Percentiles rank a stretch among this genome's conserved stretches.
phyloP scores from a whole-genome alignment of 768 basidiomycete species.

The Phylloporus arenicola region DNA sequence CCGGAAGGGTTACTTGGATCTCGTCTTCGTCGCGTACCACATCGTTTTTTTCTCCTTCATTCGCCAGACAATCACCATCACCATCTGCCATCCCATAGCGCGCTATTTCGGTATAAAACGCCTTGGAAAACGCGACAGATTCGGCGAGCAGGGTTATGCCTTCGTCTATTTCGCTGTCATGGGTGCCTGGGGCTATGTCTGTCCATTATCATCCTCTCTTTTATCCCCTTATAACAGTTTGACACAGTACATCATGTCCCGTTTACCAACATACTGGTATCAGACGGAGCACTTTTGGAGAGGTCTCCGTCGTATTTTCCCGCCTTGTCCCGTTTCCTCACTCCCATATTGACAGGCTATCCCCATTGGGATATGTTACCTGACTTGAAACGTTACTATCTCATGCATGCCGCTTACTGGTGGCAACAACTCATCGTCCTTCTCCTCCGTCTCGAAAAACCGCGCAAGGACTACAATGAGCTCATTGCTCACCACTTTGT shows the following conservation, averaged over 20 bases:
- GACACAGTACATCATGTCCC: slow-evolving; percentile 73
- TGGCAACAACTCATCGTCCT: slow-evolving; percentile 87
- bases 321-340: neutral
- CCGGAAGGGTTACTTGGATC: slow-evolving; percentile 67
- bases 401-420: slow-evolving; percentile 94
- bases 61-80: slow-evolving; percentile 67
- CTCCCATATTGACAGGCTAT: slow-evolving; percentile 49
- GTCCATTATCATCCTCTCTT: slow-evolving; percentile 22
- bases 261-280: slow-evolving; percentile 83
- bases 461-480: slow-evolving; percentile 85
- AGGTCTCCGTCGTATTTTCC: slow-evolving; percentile 37
- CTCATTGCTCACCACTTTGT: slow-evolving; percentile 88
- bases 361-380: slow-evolving; percentile 86
- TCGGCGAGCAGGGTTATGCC: slow-evolving; percentile 90
- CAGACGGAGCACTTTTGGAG: slow-evolving; percentile 81
- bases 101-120: slow-evolving; percentile 64
- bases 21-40: slow-evolving; percentile 76
- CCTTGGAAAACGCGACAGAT: slow-evolving; percentile 66
- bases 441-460: slow-evolving; percentile 83
- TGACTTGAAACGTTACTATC: slow-evolving; percentile 85
- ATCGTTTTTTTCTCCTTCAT: slow-evolving; percentile 87
- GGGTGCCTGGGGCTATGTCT: slow-evolving; percentile 72
- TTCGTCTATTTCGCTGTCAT: slow-evolving; percentile 70
- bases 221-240: neutral
- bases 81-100: slow-evolving; percentile 63